A percentile compares a stretch with the other conserved stretches of the same genome.
Conservation (phyloP, 208 protist genomes). For the Acanthamoeba sp. region DNA sequence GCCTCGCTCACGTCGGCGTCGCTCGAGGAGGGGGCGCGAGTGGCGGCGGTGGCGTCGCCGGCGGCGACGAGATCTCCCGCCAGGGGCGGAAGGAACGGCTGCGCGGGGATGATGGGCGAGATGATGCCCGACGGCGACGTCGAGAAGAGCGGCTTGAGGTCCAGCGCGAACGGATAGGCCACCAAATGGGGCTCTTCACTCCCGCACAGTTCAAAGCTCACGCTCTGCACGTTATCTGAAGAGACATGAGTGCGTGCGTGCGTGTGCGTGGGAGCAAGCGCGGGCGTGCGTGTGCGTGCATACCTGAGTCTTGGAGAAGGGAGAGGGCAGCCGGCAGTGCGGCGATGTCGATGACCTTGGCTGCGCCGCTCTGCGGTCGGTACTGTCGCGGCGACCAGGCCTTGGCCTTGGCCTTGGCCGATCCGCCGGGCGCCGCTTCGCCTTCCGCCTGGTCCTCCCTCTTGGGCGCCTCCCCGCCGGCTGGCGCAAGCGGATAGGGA, state of each 20-base stretch:
- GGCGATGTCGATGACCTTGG: constrained; percentile 13
- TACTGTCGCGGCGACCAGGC: not conserved
- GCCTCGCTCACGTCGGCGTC: not conserved
- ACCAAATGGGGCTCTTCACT: not conserved
- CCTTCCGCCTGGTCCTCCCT: not conserved
- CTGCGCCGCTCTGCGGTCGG: not conserved
- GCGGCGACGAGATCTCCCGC: not conserved
- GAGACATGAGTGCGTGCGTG: not conserved
- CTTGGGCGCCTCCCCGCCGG: too few relatives aligned
- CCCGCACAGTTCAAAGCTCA: constrained; percentile 22
- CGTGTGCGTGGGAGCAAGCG: not conserved
- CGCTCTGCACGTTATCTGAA: not conserved
- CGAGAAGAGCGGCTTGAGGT: constrained; percentile 4
- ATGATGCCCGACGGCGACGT: not conserved
- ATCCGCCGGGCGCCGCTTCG: not conserved
- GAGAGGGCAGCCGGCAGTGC: not conserved
- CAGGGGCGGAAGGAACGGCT: not conserved
- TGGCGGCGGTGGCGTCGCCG: not conserved
- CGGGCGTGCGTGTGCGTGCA: not conserved
- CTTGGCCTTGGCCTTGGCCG: not conserved
- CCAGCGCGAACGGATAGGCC: not conserved
- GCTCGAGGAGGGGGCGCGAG: too few relatives aligned
- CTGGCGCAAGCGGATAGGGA: not conserved
- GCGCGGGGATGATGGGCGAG: not conserved
- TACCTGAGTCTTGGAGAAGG: not conserved